Evolutionary conservation across 306 rosid species (phyloP), one percentile per base, ranked within the genome.

Genomic region (Ceratonia siliqua): DNA sequence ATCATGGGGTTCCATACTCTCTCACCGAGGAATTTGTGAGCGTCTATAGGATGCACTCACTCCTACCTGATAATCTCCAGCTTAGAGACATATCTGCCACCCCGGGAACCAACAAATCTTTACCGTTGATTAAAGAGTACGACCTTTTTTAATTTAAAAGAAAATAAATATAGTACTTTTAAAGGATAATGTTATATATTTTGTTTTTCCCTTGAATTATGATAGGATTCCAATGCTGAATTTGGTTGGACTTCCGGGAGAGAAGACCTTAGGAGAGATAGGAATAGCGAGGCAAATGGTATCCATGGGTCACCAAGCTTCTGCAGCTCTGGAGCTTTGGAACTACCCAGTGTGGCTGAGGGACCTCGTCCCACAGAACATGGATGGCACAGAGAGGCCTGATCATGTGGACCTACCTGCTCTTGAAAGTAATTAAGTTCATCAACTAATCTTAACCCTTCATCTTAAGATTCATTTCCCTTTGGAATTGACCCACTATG

Each of bases 281-380:
- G 93, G 93, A 62, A 56, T 84, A 73, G 68, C 18, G 17, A 80
- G 53, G 6, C 84, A 80, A 32, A 50, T 89, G 38, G 89, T 89
- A n/a, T 86, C 93, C 21, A 89, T 86, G 93, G 93, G 93, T 30
- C 90, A 89, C 77, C 93, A 89, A 78, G 83, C 93, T 33, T 84
- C 83, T 73, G 93, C 86, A 1, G 84, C 89, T 5, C 56, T 89
- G 0, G 90, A 86, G 75, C 89, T 82, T 41, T 82, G 84, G 86
- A 89, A 89, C 68, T 86, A 89, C 22, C 93, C 93, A 15, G 0
- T 46, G n/a, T 89, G 41, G 54, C 33, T 84, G 0, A 86, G 93
- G 36, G 80, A 89, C 14, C 43, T 89, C 0, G 42, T 86, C 1
- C 50, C 89, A 24, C 93, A 86, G 0, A 84, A 89, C 2, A 0